Evolutionary conservation across 805 yeast species (phyloP).

Genomic region (Sungouiella thailandica): DNA sequence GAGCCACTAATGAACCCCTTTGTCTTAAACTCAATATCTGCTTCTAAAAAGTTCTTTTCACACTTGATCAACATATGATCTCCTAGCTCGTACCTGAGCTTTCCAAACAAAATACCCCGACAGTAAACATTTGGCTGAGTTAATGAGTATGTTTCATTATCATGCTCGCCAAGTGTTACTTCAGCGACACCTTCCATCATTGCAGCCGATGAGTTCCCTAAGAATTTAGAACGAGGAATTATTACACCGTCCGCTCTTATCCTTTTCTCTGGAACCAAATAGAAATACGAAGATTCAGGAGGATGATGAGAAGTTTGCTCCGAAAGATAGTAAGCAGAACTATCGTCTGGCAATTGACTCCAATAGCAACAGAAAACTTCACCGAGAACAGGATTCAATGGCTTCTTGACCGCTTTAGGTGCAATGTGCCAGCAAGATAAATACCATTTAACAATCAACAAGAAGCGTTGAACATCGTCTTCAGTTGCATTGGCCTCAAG

Average conservation of each 20-base stretch:
- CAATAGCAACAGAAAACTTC: constrained; percentile 89
- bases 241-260: constrained; percentile 87
- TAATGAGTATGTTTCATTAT: constrained; percentile 69
- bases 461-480: constrained; percentile 65
- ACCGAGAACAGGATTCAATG: constrained; percentile 90
- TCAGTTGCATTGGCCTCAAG: constrained; percentile 58
- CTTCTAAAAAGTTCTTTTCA: constrained; percentile 50
- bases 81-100: constrained; percentile 84
- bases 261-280: constrained; percentile 71
- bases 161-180: constrained; percentile 59
- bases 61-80: constrained; percentile 82
- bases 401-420: constrained; percentile 97
- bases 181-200: constrained; percentile 90
- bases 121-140: constrained; percentile 97
- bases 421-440: constrained; percentile 97
- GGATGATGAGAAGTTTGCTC: constrained; percentile 99
- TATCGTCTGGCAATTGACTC: constrained; percentile 69
- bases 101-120: constrained; percentile 88
- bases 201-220: constrained; percentile 96
- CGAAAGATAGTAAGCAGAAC: constrained; percentile 75
- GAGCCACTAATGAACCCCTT: constrained; percentile 93
- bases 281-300: constrained; percentile 94
- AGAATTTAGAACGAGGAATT: constrained; percentile 79
- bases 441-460: constrained; percentile 81
- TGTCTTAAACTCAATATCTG: constrained; percentile 89